Base-by-base conservation (phyloP, 768 basidiomycete species). In the Candolleomyces aberdarensis region DNA sequence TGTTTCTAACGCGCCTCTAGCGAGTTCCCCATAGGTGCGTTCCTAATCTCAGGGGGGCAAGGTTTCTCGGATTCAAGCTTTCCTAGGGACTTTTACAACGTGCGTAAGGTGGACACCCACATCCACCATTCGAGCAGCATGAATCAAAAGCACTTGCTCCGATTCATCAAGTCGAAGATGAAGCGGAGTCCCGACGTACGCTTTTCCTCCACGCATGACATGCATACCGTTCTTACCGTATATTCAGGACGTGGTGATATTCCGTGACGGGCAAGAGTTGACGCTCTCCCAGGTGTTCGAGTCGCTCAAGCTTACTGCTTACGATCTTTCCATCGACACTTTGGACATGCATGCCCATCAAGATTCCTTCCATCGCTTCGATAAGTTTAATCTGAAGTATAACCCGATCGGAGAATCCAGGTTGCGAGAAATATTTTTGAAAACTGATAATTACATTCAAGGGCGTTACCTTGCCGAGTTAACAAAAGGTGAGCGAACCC, bases 151-250 rank as follows among this genome's bases (percentile, higher is more conserved):
- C 97, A 99, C 76, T 77, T 99, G 19, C 78, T 99, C 13, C 93
- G 97, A 9, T 98, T 99, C 76, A 98, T 99, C 79, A 99, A 99
- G 74, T 87, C 89, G n/a, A 96, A 96, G 72, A 96, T 97, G 94
- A 95, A 94, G 76, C 86, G 85, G 22, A 86, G 81, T 65, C 89
- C 94, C 1, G 69, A 95, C 52, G 94, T 92, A 59, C 47, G 83
- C 26, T 26, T 26, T 3, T 69, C n/a, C 10, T 49, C 5, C 32
- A 50, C 48, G 15, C 40, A 31, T 49, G 14, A 31, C 15, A n/a
- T 48, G 22, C 62, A 39, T 26, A 60, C 47, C 19, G 61, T 29
- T 22, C 31, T 53, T 19, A 53, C 53, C 26, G 29, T 41, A 3
- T 47, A 5, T 19, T 10, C 64, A 97, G 94, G 96, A 99, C 69